Evolutionary conservation across 1,284 basidiomycete species (phyloP).

Genomic region (Marasmius tenuissimus): DNA sequence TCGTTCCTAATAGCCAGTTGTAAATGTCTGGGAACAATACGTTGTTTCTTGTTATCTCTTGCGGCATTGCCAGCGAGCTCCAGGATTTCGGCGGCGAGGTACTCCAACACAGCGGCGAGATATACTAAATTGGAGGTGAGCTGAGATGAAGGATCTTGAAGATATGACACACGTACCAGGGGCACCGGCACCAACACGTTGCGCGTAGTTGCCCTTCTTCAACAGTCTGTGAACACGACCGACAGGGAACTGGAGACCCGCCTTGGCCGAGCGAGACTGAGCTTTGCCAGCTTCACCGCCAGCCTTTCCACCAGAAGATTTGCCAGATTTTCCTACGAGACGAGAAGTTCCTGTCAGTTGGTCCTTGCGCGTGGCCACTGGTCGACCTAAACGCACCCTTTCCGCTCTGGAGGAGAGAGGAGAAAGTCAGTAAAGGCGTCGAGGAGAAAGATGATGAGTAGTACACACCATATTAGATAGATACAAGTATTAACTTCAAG

Average conservation of each 20-base stretch:
- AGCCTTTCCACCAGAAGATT: conserved; percentile 55
- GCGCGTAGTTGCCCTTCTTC: conserved; percentile 55
- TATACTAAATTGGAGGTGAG: conserved; percentile 55
- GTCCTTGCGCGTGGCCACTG: not conserved
- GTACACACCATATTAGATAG: conserved; percentile 16
- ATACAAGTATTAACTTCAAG: conserved; percentile 24
- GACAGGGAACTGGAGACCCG: conserved; percentile 59
- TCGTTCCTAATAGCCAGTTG: conserved; percentile 89
- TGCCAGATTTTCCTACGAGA: conserved; percentile 38
- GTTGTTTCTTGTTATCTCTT: conserved; percentile 84
- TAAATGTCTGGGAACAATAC: conserved; percentile 87
- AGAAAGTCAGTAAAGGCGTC: conserved; percentile 7
- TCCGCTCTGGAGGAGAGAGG: conserved; percentile 38
- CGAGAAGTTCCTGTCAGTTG: not conserved
- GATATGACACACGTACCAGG: conserved; percentile 53
- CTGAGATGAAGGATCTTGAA: not conserved
- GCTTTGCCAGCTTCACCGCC: conserved; percentile 53
- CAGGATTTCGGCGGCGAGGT: conserved; percentile 87
- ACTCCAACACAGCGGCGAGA: conserved; percentile 75
- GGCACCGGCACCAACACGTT: conserved; percentile 66
- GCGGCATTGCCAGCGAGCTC: conserved; percentile 88
- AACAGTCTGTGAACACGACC: conserved; percentile 84
- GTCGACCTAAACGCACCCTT: conserved; percentile 36
- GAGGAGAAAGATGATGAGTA: conserved; percentile 34
- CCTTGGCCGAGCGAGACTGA: conserved; percentile 16